These are phyloP conservation scores for Colletotrichum neosansevieriae DNA, from an alignment of 2,329 filamentous ascomycete species.

Conservation along the genomic window DNA sequence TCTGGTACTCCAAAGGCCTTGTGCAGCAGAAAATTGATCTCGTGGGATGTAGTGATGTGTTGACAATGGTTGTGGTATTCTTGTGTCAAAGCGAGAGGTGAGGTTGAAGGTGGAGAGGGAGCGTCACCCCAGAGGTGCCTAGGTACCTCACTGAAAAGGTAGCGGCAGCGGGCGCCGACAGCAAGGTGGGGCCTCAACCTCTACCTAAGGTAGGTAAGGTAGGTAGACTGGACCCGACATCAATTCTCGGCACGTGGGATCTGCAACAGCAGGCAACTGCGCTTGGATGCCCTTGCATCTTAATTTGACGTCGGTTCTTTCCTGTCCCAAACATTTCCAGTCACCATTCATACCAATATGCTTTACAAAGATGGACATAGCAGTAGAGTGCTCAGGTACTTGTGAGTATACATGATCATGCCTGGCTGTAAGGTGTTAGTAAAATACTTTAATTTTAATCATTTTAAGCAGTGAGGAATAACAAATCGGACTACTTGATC, in stretches of 20 bases:
- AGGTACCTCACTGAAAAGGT: not conserved
- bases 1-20: not conserved
- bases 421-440: no score
- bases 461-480: no score
- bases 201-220: no score
- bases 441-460: no score
- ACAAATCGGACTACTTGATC: no score
- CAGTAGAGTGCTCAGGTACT: no score
- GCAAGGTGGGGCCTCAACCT: constrained; percentile 10
- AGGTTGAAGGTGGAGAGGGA: constrained; percentile 6
- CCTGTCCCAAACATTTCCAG: not conserved
- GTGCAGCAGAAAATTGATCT: no score
- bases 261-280: constrained; percentile 14
- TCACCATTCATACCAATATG: no score
- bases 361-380: no score
- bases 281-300: constrained; percentile 12
- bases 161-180: not conserved
- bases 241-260: constrained; percentile 25
- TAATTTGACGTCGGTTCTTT: constrained; percentile 22
- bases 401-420: no score
- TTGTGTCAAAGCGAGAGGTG: not conserved
- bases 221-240: no score
- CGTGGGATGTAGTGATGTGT: no score
- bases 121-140: constrained; percentile 1
- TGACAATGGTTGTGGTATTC: constrained; percentile 12